Evolutionary conservation across 768 basidiomycete species (phyloP).

Genomic region (Symmetrospora coprosmae): DNA sequence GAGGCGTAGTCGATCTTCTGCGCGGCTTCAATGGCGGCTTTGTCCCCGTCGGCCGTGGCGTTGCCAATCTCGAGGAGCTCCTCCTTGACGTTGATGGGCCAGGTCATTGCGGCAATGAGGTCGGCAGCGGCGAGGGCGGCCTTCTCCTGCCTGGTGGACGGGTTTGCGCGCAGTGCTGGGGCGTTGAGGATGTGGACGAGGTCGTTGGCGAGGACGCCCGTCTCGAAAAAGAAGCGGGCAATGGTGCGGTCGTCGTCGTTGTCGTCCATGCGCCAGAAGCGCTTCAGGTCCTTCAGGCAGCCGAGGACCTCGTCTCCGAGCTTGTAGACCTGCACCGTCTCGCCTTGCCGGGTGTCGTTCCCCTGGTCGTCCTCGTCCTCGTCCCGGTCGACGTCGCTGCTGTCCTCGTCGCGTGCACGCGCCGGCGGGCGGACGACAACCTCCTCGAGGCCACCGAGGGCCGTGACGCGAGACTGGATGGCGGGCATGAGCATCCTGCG

Average conservation of each 20-base stretch:
- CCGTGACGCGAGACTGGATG: slow-evolving; percentile 13
- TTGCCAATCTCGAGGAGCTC: slow-evolving; percentile 89
- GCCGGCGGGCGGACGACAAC: neutral
- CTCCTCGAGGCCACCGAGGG: slow-evolving; percentile 4
- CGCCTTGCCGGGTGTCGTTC: neutral
- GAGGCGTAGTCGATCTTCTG: slow-evolving; percentile 59
- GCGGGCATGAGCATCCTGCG: slow-evolving; percentile 5
- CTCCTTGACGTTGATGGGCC: slow-evolving; percentile 92
- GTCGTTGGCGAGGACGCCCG: slow-evolving; percentile 73
- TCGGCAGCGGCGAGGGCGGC: slow-evolving; percentile 62
- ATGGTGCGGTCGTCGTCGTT: slow-evolving; percentile 92
- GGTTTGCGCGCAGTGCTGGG: slow-evolving; percentile 48
- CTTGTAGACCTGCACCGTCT: slow-evolving; percentile 7
- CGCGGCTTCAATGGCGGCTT: slow-evolving; percentile 46
- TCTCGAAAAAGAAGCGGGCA: slow-evolving; percentile 78
- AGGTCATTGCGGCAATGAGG: slow-evolving; percentile 90
- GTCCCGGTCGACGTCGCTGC: too few relatives aligned
- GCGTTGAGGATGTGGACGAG: slow-evolving; percentile 72
- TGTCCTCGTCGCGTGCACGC: neutral
- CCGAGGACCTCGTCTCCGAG: slow-evolving; percentile 38
- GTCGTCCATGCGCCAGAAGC: slow-evolving; percentile 90
- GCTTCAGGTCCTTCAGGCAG: slow-evolving; percentile 86
- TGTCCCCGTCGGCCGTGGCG: slow-evolving; percentile 60
- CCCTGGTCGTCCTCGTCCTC: slow-evolving; percentile 12
- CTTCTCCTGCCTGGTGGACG: slow-evolving; percentile 46